Evolutionary conservation across 768 basidiomycete species (phyloP).

Genomic region (Leccinum uliginosum): DNA sequence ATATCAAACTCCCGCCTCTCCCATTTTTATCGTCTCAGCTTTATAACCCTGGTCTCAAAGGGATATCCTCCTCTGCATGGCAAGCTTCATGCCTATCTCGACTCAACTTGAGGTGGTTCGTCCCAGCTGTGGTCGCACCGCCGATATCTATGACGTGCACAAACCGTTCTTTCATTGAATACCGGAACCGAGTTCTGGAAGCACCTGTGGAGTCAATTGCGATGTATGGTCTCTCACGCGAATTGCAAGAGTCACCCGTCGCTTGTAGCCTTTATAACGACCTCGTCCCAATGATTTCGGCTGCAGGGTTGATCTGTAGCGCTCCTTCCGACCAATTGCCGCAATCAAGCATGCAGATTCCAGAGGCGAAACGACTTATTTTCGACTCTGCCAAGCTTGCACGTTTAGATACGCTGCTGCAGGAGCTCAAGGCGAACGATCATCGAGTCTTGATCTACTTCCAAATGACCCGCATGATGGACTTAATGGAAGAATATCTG

Average conservation of each 20-base stretch:
- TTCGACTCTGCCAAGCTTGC: slow-evolving; percentile 97
- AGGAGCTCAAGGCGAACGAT: slow-evolving; percentile 87
- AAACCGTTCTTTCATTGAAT: slow-evolving; percentile 76
- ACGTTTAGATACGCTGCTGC: slow-evolving; percentile 80
- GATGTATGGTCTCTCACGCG: slow-evolving; percentile 78
- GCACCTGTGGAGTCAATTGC: slow-evolving; percentile 73
- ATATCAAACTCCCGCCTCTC: slow-evolving; percentile 16
- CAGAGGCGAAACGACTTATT: slow-evolving; percentile 90
- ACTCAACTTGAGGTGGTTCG: slow-evolving; percentile 75
- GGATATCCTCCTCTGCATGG: slow-evolving; percentile 65
- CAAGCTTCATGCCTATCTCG: slow-evolving; percentile 77
- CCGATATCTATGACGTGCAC: slow-evolving; percentile 69
- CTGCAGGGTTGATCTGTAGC: slow-evolving; percentile 59
- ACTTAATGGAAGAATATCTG: slow-evolving; percentile 97
- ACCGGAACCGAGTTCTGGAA: slow-evolving; percentile 53
- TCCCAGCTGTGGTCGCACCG: slow-evolving; percentile 83
- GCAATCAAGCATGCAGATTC: slow-evolving; percentile 81
- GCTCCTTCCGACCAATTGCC: slow-evolving; percentile 77
- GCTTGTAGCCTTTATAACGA: slow-evolving; percentile 45
- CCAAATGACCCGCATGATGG: slow-evolving; percentile 99
- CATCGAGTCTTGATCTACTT: slow-evolving; percentile 96
- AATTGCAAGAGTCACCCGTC: slow-evolving; percentile 53
- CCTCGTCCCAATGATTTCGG: slow-evolving; percentile 56
- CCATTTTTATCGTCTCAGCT: slow-evolving; percentile 29
- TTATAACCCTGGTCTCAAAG: slow-evolving; percentile 44